Base-by-base conservation (phyloP, 495 filamentous ascomycete genomes). In the Terfezia boudieri region DNA sequence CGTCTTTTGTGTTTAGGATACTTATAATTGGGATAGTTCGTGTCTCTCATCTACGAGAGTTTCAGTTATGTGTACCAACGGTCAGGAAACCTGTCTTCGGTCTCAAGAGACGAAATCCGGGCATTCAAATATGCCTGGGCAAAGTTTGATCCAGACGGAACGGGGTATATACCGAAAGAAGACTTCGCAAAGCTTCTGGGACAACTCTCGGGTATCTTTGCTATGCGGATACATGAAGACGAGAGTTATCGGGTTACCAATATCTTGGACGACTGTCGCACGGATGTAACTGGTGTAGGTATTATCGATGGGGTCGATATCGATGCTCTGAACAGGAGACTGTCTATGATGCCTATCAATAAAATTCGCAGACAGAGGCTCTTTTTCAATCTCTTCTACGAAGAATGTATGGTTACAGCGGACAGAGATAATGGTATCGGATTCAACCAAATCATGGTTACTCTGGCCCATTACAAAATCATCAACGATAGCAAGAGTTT, bases 111-210 rank as follows among this genome's bases (percentile, higher is more conserved):
- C 59, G 90, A 99, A 64, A 83, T 94, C 54, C 79, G 90, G 37
- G 81, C 86, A 12, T 99, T 96, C 74, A 99, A 99, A 71, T 86
- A 95, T 65, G 90, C 90, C 0, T 99, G 90, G 90, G 85, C 90
- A 43, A 89, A 82, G 48, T 86, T 86, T 53, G 90, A 99, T 67
- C 87, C 89, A 4, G 75, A 82, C 23, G 90, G 92, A 5, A 83
- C 84, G 0, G 90, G 92, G 6, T 96, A 78, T 62, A 94, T 99
- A 61, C 76, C 77, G 38, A 96, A 90, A 64, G 87, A 96, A 55
- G 76, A 78, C 43, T 99, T 99, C 61, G 90, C 90, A 22, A 46
- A 46, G 17, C 41, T 46, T 20, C 12, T 46, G 41, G 41, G 41
- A 46, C 4, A 46, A 0, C 41, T 46, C 12, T 92, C 87, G 8